Evolutionary conservation across 768 basidiomycete species (phyloP).

Genomic region (Epithele typhae): DNA sequence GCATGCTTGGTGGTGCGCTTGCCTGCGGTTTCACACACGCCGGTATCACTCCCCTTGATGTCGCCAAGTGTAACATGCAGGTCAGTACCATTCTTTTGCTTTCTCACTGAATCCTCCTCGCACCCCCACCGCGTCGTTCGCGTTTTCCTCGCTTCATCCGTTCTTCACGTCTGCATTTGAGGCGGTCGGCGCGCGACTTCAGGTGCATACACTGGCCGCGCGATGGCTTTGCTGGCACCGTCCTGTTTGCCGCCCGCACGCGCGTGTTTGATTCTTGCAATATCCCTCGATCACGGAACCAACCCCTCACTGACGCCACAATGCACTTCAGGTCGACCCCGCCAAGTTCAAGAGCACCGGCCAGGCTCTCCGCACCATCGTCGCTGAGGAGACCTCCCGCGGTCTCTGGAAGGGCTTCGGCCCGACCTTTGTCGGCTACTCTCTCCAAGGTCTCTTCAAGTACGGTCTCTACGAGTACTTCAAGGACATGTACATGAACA

Average conservation of each 20-base stretch:
- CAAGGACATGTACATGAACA: constrained; percentile 91
- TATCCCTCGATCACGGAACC: no score
- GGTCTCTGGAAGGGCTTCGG: constrained; percentile 96
- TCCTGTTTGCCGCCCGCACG: no score
- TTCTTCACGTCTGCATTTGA: no score
- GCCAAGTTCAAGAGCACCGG: constrained; percentile 67
- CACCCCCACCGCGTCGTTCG: no score
- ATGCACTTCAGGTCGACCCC: constrained; percentile 69
- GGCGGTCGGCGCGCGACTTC: no score
- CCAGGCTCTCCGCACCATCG: constrained; percentile 56
- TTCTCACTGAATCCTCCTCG: no score
- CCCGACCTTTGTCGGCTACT: constrained; percentile 91
- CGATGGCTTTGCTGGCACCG: no score
- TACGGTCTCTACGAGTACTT: constrained; percentile 97
- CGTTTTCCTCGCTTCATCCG: no score
- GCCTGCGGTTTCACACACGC: constrained; percentile 89
- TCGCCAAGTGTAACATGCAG: constrained; percentile 91
- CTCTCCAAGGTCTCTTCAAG: constrained; percentile 97
- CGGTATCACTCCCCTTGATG: constrained; percentile 82
- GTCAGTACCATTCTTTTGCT: neutral
- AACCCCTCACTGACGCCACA: no score
- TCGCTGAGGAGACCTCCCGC: constrained; percentile 75
- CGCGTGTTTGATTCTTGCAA: no score
- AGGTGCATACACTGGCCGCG: neutral
- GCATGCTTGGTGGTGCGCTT: constrained; percentile 82